phyloP scores from a whole-genome alignment of 495 filamentous ascomycete species.

The Penicillium subrubescens region DNA sequence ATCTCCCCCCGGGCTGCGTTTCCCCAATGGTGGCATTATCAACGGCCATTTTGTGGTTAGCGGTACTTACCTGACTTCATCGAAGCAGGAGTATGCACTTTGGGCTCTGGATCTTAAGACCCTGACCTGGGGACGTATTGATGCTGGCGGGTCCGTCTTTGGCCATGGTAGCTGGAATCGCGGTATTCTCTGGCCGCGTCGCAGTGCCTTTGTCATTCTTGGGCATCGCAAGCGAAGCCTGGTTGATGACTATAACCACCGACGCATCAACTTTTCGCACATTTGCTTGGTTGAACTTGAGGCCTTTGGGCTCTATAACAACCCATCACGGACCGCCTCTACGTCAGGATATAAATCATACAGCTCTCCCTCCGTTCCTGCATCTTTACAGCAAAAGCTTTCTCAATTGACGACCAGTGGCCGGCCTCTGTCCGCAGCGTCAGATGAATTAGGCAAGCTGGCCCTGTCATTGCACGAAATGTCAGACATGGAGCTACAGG shows the following conservation, averaged over 20 bases:
- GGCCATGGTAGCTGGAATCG: slow-evolving; percentile 96
- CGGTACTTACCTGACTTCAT: slow-evolving; percentile 94
- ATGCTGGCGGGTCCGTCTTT: slow-evolving; percentile 92
- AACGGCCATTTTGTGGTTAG: slow-evolving; percentile 96
- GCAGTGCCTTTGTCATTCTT: slow-evolving; percentile 92
- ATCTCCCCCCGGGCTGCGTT: slow-evolving; percentile 87
- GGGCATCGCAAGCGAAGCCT: slow-evolving; percentile 89
- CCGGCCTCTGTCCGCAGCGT: slow-evolving; percentile 65
- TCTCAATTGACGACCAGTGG: slow-evolving; percentile 69
- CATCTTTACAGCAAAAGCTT: slow-evolving; percentile 58
- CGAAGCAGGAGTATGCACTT: slow-evolving; percentile 96
- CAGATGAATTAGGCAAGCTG: slow-evolving; percentile 82
- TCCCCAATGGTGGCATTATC: slow-evolving; percentile 92
- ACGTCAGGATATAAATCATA: slow-evolving; percentile 80
- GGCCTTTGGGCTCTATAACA: slow-evolving; percentile 95
- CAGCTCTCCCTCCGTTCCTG: slow-evolving; percentile 65
- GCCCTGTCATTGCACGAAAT: slow-evolving; percentile 78
- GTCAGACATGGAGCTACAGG: slow-evolving; percentile 96
- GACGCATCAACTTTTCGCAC: slow-evolving; percentile 95
- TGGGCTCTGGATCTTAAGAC: slow-evolving; percentile 91
- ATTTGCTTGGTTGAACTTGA: slow-evolving; percentile 95
- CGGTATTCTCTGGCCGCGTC: slow-evolving; percentile 86
- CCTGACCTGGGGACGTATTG: slow-evolving; percentile 91
- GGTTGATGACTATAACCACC: slow-evolving; percentile 98
- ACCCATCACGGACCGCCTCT: slow-evolving; percentile 74